Evolutionary conservation across 106 monocot species (phyloP).

Genomic region (Dendrobium nobile): DNA sequence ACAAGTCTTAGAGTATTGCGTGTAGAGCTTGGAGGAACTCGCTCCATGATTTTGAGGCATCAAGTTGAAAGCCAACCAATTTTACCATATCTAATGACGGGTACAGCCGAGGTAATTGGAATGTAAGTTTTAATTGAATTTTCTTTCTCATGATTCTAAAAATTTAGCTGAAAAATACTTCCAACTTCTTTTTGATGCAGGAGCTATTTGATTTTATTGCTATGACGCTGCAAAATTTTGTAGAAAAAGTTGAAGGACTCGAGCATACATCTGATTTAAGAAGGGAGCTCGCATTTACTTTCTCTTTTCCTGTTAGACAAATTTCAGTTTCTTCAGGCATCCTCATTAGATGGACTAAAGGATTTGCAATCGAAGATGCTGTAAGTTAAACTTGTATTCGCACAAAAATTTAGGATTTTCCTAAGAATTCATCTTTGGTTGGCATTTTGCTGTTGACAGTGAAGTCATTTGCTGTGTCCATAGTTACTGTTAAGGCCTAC

Average conservation of each 20-base stretch:
- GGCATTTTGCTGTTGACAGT: neutral
- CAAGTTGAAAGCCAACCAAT: slow-evolving; percentile 50
- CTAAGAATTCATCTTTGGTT: neutral
- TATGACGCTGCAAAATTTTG: slow-evolving; percentile 29
- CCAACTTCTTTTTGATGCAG: slow-evolving; percentile 17
- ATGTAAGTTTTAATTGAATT: neutral
- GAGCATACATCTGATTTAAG: slow-evolving; percentile 16
- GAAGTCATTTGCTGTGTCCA: neutral
- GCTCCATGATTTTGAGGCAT: slow-evolving; percentile 32
- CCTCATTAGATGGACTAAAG: slow-evolving; percentile 89
- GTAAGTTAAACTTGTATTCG: slow-evolving; percentile 32
- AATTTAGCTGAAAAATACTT: neutral
- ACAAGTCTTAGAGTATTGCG: slow-evolving; percentile 66
- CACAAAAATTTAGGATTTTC: neutral
- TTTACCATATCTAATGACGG: slow-evolving; percentile 44
- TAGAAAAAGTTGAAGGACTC: slow-evolving; percentile 30
- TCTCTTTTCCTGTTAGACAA: slow-evolving; percentile 81
- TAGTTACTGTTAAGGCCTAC: neutral
- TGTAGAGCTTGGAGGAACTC: slow-evolving; percentile 52
- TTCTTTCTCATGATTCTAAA: neutral
- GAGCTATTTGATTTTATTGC: slow-evolving; percentile 65
- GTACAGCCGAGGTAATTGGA: slow-evolving; percentile 52
- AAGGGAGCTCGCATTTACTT: slow-evolving; percentile 72
- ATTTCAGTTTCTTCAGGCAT: slow-evolving; percentile 61
- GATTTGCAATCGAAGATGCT: slow-evolving; percentile 61